A percentile compares a stretch with the other conserved stretches of the same genome.
Conservation (phyloP, 2,329 filamentous ascomycete species). For the Aspergillaceae sp. region DNA sequence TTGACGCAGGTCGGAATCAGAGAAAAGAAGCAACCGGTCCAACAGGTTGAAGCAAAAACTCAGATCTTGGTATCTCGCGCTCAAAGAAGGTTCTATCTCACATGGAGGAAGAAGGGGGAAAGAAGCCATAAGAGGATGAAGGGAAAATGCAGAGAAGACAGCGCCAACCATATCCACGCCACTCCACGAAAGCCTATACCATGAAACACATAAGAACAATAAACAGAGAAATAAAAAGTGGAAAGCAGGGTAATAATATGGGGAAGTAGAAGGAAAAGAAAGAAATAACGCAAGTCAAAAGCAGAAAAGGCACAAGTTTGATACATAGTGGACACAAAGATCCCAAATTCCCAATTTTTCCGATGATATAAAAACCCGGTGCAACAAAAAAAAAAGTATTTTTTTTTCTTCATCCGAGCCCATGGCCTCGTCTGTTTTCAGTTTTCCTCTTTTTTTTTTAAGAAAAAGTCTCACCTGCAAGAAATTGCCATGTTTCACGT, state of each 20-base stretch:
- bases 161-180: constrained; percentile 30
- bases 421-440: constrained; percentile 3
- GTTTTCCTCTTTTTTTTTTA: constrained; percentile 7
- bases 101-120: constrained; percentile 20
- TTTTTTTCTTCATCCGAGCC: constrained; percentile 3
- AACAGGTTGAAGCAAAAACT: constrained; percentile 19
- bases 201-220: constrained; percentile 14
- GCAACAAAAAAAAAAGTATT: constrained; percentile 7
- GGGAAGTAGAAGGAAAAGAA: constrained; percentile 8
- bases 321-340: constrained; percentile 11
- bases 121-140: constrained; percentile 15
- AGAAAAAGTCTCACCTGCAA: no score
- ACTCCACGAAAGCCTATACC: constrained; percentile 22
- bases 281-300: constrained; percentile 5
- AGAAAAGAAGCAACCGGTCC: constrained; percentile 1
- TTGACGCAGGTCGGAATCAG: no score
- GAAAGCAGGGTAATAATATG: constrained; percentile 5
- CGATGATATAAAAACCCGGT: constrained; percentile 1
- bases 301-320: constrained; percentile 8
- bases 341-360: constrained; percentile 11
- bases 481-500: constrained; percentile 16
- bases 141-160: constrained; percentile 25
- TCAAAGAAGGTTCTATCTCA: constrained; percentile 31
- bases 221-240: constrained; percentile 6
- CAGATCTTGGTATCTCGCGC: constrained; percentile 36